Percentiles rank a stretch among this genome's conserved stretches.
Conservation (phyloP, 73 alveolate genomes). For the Breviolum minutum region DNA sequence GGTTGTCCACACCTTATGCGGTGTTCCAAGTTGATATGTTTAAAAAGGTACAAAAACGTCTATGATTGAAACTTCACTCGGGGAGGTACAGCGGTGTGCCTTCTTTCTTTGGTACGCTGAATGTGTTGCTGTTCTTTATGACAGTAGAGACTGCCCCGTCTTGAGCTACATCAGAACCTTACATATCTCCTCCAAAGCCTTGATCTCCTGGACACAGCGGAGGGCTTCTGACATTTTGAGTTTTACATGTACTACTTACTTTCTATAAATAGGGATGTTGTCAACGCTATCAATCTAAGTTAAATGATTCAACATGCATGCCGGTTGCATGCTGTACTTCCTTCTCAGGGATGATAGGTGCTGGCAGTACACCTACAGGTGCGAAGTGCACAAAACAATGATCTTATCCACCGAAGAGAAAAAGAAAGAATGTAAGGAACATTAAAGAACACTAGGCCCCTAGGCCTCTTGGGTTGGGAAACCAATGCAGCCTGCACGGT, state of each 20-base stretch:
- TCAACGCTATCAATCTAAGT: too few species aligned
- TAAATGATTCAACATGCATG: not conserved
- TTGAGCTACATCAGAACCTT: not conserved
- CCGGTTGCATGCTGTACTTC: not conserved
- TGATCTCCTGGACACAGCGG: not conserved
- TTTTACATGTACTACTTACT: too few species aligned
- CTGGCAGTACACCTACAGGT: not conserved
- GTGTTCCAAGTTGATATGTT: too few species aligned
- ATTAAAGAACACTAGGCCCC: not conserved
- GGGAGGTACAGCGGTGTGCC: too few species aligned
- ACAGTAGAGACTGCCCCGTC: too few species aligned
- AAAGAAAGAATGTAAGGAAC: not conserved
- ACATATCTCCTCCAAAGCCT: constrained; percentile 22
- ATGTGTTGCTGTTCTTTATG: too few species aligned
- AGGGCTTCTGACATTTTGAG: not conserved
- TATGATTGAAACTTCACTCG: not conserved
- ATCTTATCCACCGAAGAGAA: not conserved
- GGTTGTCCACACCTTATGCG: not conserved
- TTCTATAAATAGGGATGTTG: too few species aligned
- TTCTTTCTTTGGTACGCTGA: too few species aligned
- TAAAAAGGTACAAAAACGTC: not conserved
- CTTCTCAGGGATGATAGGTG: not conserved
- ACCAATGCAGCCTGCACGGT: not conserved
- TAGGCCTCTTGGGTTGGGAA: constrained; percentile 2
- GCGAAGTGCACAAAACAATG: too few species aligned